These are phyloP conservation scores for Mucor indicus DNA, from an alignment of 371 early-diverging fungal species.

Conservation along the genomic window DNA sequence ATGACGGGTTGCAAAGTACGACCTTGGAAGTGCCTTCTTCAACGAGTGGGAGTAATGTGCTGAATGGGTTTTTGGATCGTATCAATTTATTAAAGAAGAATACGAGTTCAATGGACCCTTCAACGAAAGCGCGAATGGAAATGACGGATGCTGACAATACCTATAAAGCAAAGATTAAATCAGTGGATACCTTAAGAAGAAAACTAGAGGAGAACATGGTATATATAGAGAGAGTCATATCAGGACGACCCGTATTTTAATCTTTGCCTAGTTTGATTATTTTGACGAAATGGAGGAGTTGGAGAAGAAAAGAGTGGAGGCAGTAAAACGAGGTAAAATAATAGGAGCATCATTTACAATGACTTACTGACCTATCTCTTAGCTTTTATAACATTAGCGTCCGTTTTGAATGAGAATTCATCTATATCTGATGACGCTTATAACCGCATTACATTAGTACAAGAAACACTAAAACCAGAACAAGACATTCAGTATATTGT, in stretches of 20 bases:
- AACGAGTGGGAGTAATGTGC: neutral
- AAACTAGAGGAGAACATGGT: slow-evolving; percentile 60
- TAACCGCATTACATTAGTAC: slow-evolving; percentile 61
- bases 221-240: neutral
- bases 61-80: neutral
- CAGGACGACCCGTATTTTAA: neutral
- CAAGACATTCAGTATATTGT: slow-evolving; percentile 74
- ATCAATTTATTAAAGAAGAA: neutral
- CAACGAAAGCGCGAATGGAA: slow-evolving; percentile 8
- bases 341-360: no score
- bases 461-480: slow-evolving; percentile 73
- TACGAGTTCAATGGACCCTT: neutral
- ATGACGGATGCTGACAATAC: slow-evolving; percentile 56
- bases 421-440: slow-evolving; percentile 52
- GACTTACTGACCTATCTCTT: no score
- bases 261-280: slow-evolving; percentile 39
- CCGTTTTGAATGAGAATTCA: slow-evolving; percentile 56
- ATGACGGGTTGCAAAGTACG: neutral
- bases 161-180: slow-evolving; percentile 55
- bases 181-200: slow-evolving; percentile 56
- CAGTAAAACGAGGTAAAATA: slow-evolving; percentile 50
- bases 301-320: slow-evolving; percentile 49
- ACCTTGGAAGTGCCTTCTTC: slow-evolving; percentile 5
- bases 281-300: slow-evolving; percentile 57
- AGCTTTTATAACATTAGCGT: slow-evolving; percentile 64